Conservation (phyloP, 2,329 filamentous ascomycete species). For the Monilinia fructicola region DNA sequence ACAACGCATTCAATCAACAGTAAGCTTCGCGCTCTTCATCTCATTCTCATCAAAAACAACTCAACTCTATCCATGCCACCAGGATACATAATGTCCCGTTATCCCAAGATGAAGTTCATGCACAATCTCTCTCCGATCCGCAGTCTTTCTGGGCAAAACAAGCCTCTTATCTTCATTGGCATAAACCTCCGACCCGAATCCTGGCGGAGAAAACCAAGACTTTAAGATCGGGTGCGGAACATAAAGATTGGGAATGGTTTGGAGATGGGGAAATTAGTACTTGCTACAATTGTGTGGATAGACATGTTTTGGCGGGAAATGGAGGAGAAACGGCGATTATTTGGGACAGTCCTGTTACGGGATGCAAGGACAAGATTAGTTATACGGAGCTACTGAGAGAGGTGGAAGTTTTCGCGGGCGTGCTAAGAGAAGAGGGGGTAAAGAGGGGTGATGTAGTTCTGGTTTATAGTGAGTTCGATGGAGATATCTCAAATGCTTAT, state of each 20-base stretch:
- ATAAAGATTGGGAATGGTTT: conserved; percentile 88
- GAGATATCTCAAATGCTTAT: no score
- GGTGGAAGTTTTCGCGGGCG: conserved; percentile 78
- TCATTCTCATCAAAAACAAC: not conserved
- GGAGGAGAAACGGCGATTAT: conserved; percentile 74
- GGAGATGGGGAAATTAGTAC: conserved; percentile 85
- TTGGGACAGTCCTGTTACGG: conserved; percentile 85
- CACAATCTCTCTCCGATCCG: conserved; percentile 63
- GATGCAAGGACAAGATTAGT: conserved; percentile 67
- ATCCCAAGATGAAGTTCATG: conserved; percentile 41
- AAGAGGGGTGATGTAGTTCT: conserved; percentile 82
- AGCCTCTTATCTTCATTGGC: conserved; percentile 76
- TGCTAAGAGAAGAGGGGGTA: conserved; percentile 78
- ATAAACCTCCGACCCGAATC: conserved; percentile 66
- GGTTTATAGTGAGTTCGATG: conserved; percentile 70
- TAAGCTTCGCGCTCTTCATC: not conserved
- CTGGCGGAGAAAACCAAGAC: conserved; percentile 62
- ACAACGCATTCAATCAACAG: not conserved
- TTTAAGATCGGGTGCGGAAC: conserved; percentile 59
- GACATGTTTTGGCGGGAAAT: conserved; percentile 79
- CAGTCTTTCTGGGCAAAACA: conserved; percentile 74
- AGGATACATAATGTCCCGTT: conserved; percentile 32
- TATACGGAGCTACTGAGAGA: conserved; percentile 76
- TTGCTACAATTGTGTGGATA: conserved; percentile 86
- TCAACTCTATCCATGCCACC: not conserved